These are phyloP conservation scores for Ceratobasidium sp. DNA, from an alignment of 1,284 basidiomycete genomes.

Conservation along the genomic window DNA sequence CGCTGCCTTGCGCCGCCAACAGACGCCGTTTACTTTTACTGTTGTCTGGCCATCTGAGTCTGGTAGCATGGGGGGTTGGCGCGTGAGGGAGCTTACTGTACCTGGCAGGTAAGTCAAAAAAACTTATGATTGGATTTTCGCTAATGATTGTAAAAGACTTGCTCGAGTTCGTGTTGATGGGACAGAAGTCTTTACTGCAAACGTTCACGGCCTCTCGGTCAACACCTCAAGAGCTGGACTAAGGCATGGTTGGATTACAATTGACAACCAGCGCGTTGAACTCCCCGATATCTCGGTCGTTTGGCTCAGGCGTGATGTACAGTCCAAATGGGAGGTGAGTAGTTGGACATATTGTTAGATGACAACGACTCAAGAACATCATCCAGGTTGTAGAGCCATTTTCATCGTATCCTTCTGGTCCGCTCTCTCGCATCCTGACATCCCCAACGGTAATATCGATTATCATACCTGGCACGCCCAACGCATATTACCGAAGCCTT, in stretches of 20 bases:
- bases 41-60: slow-evolving; percentile 49
- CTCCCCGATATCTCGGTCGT: background rate
- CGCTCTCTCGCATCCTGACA: slow-evolving; percentile 45
- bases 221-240: background rate
- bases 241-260: background rate
- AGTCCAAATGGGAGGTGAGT: slow-evolving; percentile 37
- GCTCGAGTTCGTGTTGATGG: slow-evolving; percentile 29
- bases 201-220: slow-evolving; percentile 39
- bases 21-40: slow-evolving; percentile 45
- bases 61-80: slow-evolving; percentile 49
- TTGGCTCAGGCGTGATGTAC: slow-evolving; percentile 22
- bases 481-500: slow-evolving; percentile 21
- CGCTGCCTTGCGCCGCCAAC: no score
- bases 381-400: background rate
- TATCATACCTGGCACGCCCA: slow-evolving; percentile 26
- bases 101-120: slow-evolving; percentile 56
- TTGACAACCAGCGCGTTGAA: slow-evolving; percentile 34
- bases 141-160: slow-evolving; percentile 11
- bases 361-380: background rate
- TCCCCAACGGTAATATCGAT: slow-evolving; percentile 36
- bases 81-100: slow-evolving; percentile 27
- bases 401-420: slow-evolving; percentile 29
- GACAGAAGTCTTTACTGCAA: slow-evolving; percentile 26
- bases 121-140: background rate
- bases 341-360: background rate